A percentile compares a stretch with the other conserved stretches of the same genome.
Conservation (phyloP, 495 filamentous ascomycete genomes). For the Tuber melanosporum region DNA sequence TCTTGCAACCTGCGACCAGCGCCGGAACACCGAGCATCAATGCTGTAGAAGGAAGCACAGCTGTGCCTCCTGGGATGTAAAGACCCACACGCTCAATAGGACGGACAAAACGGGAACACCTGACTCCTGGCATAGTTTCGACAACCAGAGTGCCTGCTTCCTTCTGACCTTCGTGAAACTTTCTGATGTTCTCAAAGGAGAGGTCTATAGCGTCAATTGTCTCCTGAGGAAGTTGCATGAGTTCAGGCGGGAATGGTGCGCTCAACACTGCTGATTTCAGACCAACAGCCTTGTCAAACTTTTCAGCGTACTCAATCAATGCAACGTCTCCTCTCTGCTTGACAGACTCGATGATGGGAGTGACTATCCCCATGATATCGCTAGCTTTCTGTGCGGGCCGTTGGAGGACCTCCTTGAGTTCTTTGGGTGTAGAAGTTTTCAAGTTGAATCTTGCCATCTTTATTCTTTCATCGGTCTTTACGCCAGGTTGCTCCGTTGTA, state of each 20-base stretch:
- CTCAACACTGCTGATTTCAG: conserved; percentile 79
- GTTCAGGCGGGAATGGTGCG: conserved; percentile 72
- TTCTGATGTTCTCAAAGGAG: conserved; percentile 86
- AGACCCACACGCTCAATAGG: conserved; percentile 90
- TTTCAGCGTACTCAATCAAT: conserved; percentile 84
- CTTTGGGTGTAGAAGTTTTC: conserved; percentile 52
- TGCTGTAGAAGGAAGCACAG: conserved; percentile 89
- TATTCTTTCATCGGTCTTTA: conserved; percentile 58
- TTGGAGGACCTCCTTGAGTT: conserved; percentile 64
- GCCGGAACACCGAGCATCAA: conserved; percentile 97
- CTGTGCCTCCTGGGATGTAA: conserved; percentile 92
- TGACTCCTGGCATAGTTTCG: conserved; percentile 95
- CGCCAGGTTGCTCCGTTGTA: conserved; percentile 22
- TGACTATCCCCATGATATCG: conserved; percentile 84
- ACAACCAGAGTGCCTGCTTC: conserved; percentile 71
- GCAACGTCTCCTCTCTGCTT: conserved; percentile 74
- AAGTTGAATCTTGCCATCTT: conserved; percentile 74
- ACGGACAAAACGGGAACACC: conserved; percentile 86
- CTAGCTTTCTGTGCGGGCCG: conserved; percentile 88
- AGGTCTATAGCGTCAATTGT: conserved; percentile 85
- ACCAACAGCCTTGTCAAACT: conserved; percentile 90
- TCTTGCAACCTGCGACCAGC: conserved; percentile 95
- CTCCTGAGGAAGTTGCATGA: conserved; percentile 79
- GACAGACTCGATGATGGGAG: conserved; percentile 82
- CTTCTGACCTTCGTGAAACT: conserved; percentile 85